These are phyloP conservation scores for Quercus cerris DNA, from an alignment of 306 rosid genomes.

Conservation along the genomic window DNA sequence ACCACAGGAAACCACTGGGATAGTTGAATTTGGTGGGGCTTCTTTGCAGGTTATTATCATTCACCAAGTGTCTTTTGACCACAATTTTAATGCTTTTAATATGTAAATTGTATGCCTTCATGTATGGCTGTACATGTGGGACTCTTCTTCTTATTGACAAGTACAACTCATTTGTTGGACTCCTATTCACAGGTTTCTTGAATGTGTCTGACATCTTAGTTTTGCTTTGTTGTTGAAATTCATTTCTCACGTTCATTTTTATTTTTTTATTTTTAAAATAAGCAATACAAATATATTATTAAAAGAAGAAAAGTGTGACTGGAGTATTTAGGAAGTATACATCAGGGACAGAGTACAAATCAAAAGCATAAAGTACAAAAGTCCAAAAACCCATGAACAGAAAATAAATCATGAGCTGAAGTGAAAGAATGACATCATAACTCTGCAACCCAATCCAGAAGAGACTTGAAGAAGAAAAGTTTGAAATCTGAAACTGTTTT, in stretches of 20 bases:
- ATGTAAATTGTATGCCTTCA: neutral
- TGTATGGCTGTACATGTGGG: neutral
- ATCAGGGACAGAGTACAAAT: too few relatives aligned
- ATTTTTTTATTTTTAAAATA: too few relatives aligned
- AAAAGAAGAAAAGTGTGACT: too few relatives aligned
- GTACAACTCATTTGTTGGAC: neutral
- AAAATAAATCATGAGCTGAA: too few relatives aligned
- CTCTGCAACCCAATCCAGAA: too few relatives aligned
- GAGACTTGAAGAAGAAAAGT: too few relatives aligned
- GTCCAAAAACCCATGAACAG: too few relatives aligned
- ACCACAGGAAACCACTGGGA: slow-evolving; percentile 43
- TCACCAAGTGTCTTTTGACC: slow-evolving; percentile 15
- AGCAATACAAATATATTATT: too few relatives aligned
- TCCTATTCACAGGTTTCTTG: neutral
- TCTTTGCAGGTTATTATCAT: slow-evolving; percentile 52
- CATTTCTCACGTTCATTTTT: neutral
- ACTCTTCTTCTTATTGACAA: neutral
- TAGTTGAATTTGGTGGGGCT: slow-evolving; percentile 57
- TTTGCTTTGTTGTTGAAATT: neutral
- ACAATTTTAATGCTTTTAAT: neutral
- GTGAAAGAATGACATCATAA: too few relatives aligned
- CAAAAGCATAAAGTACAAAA: too few relatives aligned
- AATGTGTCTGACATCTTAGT: neutral
- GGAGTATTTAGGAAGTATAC: too few relatives aligned
- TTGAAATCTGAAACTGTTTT: too few relatives aligned